Conservation (phyloP, 495 filamentous ascomycete species). For the Pyronema omphalodes region DNA sequence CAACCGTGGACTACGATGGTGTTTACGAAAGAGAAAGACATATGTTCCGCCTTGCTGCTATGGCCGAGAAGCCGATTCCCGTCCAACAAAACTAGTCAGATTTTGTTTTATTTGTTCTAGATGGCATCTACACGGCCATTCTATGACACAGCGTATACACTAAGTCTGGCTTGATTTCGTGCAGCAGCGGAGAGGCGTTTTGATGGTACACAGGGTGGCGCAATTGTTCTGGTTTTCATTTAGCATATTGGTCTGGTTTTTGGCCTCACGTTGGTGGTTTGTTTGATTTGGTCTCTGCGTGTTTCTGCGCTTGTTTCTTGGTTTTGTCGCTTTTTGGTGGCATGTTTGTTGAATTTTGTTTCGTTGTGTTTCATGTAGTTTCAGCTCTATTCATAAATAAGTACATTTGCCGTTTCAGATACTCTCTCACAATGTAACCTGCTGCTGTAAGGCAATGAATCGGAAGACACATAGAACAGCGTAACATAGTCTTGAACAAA, state of each 20-base stretch:
- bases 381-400: no score
- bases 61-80: conserved; percentile 22
- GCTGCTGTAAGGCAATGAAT: no score
- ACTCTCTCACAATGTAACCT: no score
- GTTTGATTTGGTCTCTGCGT: neutral
- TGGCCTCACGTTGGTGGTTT: no score
- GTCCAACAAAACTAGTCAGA: conserved; percentile 9
- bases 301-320: neutral
- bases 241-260: neutral
- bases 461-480: no score
- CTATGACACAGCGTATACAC: neutral
- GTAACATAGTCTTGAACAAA: no score
- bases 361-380: no score
- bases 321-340: no score
- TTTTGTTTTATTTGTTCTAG: neutral
- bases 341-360: no score
- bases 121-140: neutral
- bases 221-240: neutral
- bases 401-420: no score
- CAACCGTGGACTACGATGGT: conserved; percentile 24
- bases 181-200: neutral
- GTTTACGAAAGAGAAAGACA: conserved; percentile 21
- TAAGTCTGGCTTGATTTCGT: neutral
- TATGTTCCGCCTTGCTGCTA: conserved; percentile 24
- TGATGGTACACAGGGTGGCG: neutral